A percentile compares a stretch with the other conserved stretches of the same genome.
Evolutionary conservation across 495 filamentous ascomycete species (phyloP).

Genomic region (Tuber borchii): DNA sequence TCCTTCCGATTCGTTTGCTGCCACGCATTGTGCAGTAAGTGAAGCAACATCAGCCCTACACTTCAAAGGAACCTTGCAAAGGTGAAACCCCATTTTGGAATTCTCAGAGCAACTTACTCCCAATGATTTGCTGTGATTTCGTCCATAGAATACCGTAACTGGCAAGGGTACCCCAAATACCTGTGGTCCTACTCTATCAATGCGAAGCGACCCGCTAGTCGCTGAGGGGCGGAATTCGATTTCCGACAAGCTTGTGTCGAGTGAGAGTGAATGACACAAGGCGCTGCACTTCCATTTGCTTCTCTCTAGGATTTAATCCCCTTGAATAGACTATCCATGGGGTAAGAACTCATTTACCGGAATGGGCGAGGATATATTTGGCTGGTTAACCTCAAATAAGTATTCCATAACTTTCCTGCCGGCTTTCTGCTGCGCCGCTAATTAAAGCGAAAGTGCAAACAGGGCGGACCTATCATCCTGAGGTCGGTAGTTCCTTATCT

Average conservation of each 20-base stretch:
- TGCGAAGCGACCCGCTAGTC: background rate
- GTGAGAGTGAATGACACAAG: background rate
- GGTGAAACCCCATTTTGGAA: background rate
- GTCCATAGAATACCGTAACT: background rate
- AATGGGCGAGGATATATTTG: background rate
- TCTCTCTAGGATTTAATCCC: background rate
- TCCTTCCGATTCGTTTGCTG: background rate
- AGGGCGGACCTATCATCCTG: background rate
- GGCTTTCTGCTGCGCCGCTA: background rate
- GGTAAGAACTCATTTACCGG: background rate
- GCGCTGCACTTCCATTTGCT: background rate
- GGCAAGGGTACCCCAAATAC: background rate
- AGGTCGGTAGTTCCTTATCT: background rate
- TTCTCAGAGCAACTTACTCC: background rate
- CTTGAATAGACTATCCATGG: background rate
- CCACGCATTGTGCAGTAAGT: background rate
- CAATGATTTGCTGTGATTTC: background rate
- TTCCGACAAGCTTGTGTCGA: background rate
- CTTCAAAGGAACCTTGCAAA: background rate
- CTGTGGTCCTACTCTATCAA: background rate
- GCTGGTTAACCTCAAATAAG: background rate
- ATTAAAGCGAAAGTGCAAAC: background rate
- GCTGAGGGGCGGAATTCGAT: background rate
- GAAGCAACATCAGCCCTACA: background rate
- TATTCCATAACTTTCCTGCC: background rate